Evolutionary conservation across 2,329 filamentous ascomycete genomes (phyloP), one percentile per base, ranked within the genome.

Genomic region (Aspergillus udagawae): DNA sequence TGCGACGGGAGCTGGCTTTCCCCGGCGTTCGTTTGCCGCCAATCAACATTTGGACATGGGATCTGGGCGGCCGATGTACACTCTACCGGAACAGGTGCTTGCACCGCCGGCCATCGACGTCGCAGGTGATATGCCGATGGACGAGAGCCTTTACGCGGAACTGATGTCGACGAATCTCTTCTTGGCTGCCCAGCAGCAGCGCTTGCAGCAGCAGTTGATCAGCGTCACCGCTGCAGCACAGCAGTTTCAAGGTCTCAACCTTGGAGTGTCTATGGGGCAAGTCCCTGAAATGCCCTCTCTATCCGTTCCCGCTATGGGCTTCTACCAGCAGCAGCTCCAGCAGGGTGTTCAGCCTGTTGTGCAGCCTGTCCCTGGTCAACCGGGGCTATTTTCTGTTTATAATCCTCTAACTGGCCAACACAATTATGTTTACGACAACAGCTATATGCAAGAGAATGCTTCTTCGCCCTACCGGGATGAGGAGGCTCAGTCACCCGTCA

Each of bases 121-220:
- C 53, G 77, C 77, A 62, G 82, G 82, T 49, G 85, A 88, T 65
- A 84, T 90, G 60, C 82, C 87, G 65, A 90, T 96, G 78, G 94
- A 97, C 68, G 91, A 92, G 53, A 88, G 85, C 60, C 75, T 95
- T 53, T 94, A 96, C 65, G 90, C 92, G 53, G 91, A 96, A 75
- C 82, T 97, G 62, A 85, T 97, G 69, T 89, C 91, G 56, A 95
- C 92, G 68, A 96, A 97, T 74, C 79, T 94, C 72, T 96, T 95
- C 70, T 83, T 99, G 52, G 91, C 92, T 44, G 91, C 96, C 71
- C 92, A 96, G 77, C 93, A 97, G 77, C 92, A 96, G 78, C 89
- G 90, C 63, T 85, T 97, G 53, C 92, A 97, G 77, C 92, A 97
- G 77, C 92, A 97, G 77, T 83, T 97, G 64, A 85, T 91, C 65